Base-by-base conservation (phyloP, 352 stramenopile species). In the Elongisporangium anandrum region DNA sequence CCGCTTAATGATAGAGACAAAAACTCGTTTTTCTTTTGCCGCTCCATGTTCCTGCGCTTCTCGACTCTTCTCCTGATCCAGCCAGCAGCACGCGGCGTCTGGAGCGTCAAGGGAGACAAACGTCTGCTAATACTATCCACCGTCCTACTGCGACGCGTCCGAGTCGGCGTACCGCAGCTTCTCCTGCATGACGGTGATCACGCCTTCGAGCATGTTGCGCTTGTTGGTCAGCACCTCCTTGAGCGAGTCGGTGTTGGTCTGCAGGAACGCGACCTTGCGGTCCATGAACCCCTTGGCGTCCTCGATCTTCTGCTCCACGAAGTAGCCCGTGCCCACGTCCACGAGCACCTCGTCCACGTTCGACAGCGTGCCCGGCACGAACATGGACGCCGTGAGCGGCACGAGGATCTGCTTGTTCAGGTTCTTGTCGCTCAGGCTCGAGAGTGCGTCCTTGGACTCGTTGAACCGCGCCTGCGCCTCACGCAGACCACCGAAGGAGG, bases 311-410 rank as follows among this genome's bases (percentile, higher is more conserved):
- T 98, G 96, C 75, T 98, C 88, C 23, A 95, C 85, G 71, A 97
- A 98, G 77, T 97, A 98, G 20, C 93, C 95, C 26, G 95, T 98
- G 26, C 95, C 95, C n/a, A 98, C 72, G 61, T 98, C 95, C 57
- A 98, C 91, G 39, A 98, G 77, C 49, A 98, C 78, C 50, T 95
- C 84, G 24, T 90, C 77, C 17, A 93, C 85, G 60, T 95, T 90
- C 34, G 79, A 67, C 26, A 98, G 78, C 57, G 76, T 96, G 19
- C 90, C 95, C 0, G 91, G 90, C 22, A 97, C 92, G 63, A 98
- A 98, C 62, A 98, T 92, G 58, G 87, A 97, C 64, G 95, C 88
- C n/a, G 95, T 98, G 26, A 98, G 76, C 34, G 95, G 95, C 59
- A 98, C 92, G 61, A 98, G 92, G 51, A 98, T 82, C 55, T 96